Percentiles rank a stretch among this genome's conserved stretches.
phyloP scores from a whole-genome alignment of 2,329 filamentous ascomycete genomes.

The Mycocentrospora acerina region DNA sequence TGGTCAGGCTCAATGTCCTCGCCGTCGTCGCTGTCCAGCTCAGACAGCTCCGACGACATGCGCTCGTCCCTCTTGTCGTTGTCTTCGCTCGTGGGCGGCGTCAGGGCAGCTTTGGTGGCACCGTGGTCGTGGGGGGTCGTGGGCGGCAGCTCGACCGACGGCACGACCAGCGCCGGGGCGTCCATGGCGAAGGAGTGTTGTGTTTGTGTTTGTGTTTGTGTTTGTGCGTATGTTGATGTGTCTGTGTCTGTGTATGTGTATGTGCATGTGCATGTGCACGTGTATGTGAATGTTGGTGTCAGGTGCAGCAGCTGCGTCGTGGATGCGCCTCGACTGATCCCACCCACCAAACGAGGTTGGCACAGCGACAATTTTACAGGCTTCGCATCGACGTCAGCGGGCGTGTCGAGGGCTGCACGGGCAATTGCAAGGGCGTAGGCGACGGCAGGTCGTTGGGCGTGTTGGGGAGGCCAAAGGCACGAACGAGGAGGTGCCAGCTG shows the following conservation, averaged over 20 bases:
- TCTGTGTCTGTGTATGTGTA: no score
- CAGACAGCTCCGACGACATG: slow-evolving; percentile 51
- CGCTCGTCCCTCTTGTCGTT: slow-evolving; percentile 48
- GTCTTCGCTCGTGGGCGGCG: slow-evolving; percentile 56
- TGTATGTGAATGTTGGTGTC: no score
- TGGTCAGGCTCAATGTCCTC: slow-evolving; percentile 82
- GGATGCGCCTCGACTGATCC: no score
- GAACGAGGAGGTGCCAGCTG: slow-evolving; percentile 26
- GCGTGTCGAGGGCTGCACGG: slow-evolving; percentile 1
- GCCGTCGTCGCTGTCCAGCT: slow-evolving; percentile 50
- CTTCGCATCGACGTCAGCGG: slow-evolving; percentile 20
- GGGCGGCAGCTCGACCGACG: slow-evolving; percentile 34
- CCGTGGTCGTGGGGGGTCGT: slow-evolving; percentile 26
- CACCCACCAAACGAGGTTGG: slow-evolving; percentile 13
- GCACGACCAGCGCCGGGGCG: slow-evolving; percentile 28
- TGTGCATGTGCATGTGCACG: no score
- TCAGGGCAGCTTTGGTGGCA: slow-evolving; percentile 46
- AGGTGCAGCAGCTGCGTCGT: no score
- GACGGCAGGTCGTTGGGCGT: slow-evolving; percentile 19
- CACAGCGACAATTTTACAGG: slow-evolving; percentile 24
- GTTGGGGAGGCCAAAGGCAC: slow-evolving; percentile 17
- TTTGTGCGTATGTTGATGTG: no score
- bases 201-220: no score
- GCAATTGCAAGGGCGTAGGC: slow-evolving; percentile 7
- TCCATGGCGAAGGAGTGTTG: slow-evolving; percentile 25